Percentiles rank a stretch among this genome's conserved stretches.
phyloP scores from a whole-genome alignment of 1,139 yeast species.

The Diutina mesorugosa region DNA sequence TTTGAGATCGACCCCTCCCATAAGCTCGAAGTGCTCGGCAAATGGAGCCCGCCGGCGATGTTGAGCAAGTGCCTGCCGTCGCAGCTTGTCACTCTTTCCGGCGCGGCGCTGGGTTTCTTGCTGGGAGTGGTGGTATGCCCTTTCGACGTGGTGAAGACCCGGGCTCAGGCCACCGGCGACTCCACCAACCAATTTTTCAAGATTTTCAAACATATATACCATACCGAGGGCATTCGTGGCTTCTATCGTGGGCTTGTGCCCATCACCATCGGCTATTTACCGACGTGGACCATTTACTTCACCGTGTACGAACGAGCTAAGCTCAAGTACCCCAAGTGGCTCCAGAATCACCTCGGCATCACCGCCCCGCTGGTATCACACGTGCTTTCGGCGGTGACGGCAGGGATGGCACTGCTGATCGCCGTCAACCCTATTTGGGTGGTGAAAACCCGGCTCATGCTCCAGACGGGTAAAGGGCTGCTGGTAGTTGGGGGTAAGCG shows the following conservation, averaged over 20 bases:
- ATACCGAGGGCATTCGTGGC: conserved; percentile 74
- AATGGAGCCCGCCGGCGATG: background rate
- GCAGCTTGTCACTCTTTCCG: background rate
- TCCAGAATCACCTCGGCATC: conserved; percentile 16
- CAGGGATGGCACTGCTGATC: conserved; percentile 82
- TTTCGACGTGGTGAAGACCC: conserved; percentile 1
- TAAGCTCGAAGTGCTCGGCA: background rate
- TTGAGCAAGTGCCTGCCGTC: background rate
- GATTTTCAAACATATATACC: conserved; percentile 49
- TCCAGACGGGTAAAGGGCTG: conserved; percentile 50
- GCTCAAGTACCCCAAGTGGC: conserved; percentile 26
- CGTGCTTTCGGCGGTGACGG: conserved; percentile 73
- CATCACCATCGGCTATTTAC: conserved; percentile 83
- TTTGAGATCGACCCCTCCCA: background rate
- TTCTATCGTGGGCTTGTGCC: conserved; percentile 87
- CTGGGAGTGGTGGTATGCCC: background rate
- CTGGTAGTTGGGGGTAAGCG: conserved; percentile 7
- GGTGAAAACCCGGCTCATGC: conserved; percentile 85
- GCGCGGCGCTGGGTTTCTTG: background rate
- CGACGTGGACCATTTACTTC: conserved; percentile 96
- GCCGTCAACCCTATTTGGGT: conserved; percentile 97
- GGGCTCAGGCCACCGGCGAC: conserved; percentile 26
- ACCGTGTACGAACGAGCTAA: conserved; percentile 78
- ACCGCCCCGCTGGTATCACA: conserved; percentile 44
- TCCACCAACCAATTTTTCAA: conserved; percentile 9